Conservation (phyloP, 495 filamentous ascomycete species). For the Neurospora sp. region DNA sequence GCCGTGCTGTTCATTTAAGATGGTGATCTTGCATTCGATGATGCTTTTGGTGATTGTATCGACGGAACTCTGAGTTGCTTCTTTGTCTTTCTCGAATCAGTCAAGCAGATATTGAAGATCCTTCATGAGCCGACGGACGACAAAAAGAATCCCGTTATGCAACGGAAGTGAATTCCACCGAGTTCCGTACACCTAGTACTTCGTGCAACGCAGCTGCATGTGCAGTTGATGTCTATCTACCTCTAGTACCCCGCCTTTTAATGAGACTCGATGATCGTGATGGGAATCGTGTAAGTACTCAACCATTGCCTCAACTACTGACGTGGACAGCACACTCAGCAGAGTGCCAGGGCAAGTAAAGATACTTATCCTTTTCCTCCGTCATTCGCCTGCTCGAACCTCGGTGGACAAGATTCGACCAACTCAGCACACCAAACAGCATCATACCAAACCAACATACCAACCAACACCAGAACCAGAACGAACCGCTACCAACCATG, state of each 20-base stretch:
- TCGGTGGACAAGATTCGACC: not conserved
- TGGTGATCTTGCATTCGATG: too few species aligned
- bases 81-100: too few species aligned
- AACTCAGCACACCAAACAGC: not conserved
- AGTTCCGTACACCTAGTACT: not conserved
- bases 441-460: not conserved
- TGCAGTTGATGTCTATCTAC: not conserved
- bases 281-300: not conserved
- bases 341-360: not conserved
- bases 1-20: too few species aligned
- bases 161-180: not conserved
- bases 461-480: not conserved
- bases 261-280: not conserved
- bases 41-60: too few species aligned
- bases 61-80: too few species aligned
- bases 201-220: not conserved
- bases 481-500: not conserved
- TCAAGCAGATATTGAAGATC: too few species aligned
- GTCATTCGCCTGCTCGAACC: not conserved
- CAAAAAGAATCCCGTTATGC: not conserved
- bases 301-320: not conserved
- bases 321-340: not conserved
- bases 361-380: not conserved
- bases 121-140: too few species aligned
- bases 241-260: not conserved